phyloP scores from a whole-genome alignment of 768 basidiomycete genomes.

The Xerocomus spinulosus region DNA sequence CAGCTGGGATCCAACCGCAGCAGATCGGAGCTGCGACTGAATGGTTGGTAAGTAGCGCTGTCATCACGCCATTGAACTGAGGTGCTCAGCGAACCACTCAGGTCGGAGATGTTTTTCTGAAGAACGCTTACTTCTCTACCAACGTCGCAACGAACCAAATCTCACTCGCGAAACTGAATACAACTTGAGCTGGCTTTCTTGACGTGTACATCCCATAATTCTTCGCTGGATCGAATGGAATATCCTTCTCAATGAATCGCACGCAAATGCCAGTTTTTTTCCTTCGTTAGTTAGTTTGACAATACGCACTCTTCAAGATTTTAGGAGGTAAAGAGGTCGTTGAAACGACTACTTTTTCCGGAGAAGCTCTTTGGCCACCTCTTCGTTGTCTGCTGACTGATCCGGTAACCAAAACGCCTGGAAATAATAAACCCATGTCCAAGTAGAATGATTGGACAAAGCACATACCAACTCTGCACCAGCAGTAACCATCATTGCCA shows the following conservation, averaged over 20 bases:
- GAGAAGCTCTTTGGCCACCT: slow-evolving; percentile 64
- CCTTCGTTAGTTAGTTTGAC: background rate
- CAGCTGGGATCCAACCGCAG: slow-evolving; percentile 66
- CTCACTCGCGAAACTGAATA: slow-evolving; percentile 53
- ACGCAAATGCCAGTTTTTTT: slow-evolving; percentile 1
- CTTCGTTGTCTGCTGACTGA: slow-evolving; percentile 60
- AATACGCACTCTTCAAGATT: background rate
- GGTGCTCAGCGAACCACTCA: slow-evolving; percentile 3
- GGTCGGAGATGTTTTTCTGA: slow-evolving; percentile 71
- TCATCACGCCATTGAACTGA: background rate
- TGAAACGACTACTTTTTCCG: slow-evolving; percentile 41
- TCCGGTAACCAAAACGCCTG: slow-evolving; percentile 70
- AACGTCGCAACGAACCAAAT: slow-evolving; percentile 55
- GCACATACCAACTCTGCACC: slow-evolving; percentile 76
- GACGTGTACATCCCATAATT: background rate
- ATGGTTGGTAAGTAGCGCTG: slow-evolving; percentile 56
- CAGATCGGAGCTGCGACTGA: slow-evolving; percentile 52
- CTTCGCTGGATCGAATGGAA: slow-evolving; percentile 13
- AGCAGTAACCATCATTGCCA: slow-evolving; percentile 82
- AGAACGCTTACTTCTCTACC: slow-evolving; percentile 72
- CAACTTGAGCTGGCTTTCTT: slow-evolving; percentile 8
- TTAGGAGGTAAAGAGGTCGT: background rate
- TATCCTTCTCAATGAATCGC: background rate
- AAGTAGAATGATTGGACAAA: background rate
- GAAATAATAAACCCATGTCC: slow-evolving; percentile 14